A percentile compares a stretch with the other conserved stretches of the same genome.
phyloP scores from a whole-genome alignment of 2,329 filamentous ascomycete genomes.

The Rhynchosporium graminicola region DNA sequence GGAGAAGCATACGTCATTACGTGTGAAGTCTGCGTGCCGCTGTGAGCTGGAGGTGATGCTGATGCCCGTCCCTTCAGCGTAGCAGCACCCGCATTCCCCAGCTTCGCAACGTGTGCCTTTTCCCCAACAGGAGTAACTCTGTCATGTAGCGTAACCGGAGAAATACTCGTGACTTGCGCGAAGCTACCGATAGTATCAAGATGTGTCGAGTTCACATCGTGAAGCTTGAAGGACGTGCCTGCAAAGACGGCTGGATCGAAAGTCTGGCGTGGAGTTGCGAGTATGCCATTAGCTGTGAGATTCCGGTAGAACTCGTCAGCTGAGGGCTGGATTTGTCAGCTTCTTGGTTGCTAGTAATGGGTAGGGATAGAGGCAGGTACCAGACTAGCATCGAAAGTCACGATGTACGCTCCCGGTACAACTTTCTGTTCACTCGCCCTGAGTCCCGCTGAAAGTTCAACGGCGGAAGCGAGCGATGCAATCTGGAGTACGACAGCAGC shows the following conservation, averaged over 20 bases:
- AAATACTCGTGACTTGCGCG: slow-evolving; percentile 15
- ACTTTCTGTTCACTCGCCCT: slow-evolving; percentile 2
- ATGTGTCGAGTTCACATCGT: slow-evolving; percentile 2
- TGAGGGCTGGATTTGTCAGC: background rate
- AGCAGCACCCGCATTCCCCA: background rate
- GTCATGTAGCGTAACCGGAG: slow-evolving; percentile 10
- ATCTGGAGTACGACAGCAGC: background rate
- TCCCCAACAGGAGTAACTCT: slow-evolving; percentile 1
- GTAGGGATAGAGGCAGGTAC: background rate
- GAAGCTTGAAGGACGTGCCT: slow-evolving; percentile 5
- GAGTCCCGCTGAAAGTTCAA: slow-evolving; percentile 5
- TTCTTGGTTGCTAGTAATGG: background rate
- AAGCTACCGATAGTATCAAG: slow-evolving; percentile 15
- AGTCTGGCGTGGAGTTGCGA: slow-evolving; percentile 4
- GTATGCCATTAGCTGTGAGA: slow-evolving; percentile 13
- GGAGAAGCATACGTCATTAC: slow-evolving; percentile 5
- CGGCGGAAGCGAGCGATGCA: slow-evolving; percentile 7
- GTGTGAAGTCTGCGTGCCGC: slow-evolving; percentile 7
- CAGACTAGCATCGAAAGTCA: slow-evolving; percentile 6
- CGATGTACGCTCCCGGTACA: slow-evolving; percentile 13
- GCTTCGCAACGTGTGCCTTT: background rate
- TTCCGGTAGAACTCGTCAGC: slow-evolving; percentile 12
- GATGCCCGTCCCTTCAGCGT: slow-evolving; percentile 5
- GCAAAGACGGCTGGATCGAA: slow-evolving; percentile 13
- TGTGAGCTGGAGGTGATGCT: background rate